Evolutionary conservation across 352 stramenopile genomes (phyloP), one percentile per base, ranked within the genome.

Genomic region (Phytophthora quininea): DNA sequence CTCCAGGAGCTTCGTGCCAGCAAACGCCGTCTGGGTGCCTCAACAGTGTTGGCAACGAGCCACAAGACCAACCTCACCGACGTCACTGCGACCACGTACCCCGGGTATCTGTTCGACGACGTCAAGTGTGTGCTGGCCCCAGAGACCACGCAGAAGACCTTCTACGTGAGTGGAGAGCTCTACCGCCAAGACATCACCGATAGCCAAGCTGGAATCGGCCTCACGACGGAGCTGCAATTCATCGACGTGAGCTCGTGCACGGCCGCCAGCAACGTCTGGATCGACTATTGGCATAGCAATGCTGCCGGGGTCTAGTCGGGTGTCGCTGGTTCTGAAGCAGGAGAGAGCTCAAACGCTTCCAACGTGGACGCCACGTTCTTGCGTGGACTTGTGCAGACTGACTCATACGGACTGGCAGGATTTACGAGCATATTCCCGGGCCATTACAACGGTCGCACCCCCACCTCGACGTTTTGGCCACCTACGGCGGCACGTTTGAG

Each of bases 191-290:
- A 54, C 24, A 55, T 67, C 30, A 40, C 32, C 27, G 48, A 65
- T 3, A 35, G 15, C 15, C 14, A 65, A 32, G 15, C 14, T 33
- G 58, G 58, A 29, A 33, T 61, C n/a, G 14, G 29, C 30, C 59
- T 67, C 6, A 60, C 50, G n/a, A 51, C 51, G 51, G 59, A 59
- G 31, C 52, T 67, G 31, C 50, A 67, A 51, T 53, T 67, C 43
- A 60, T 67, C 38, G 51, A 67, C 31, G 51, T 67, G 31, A 61
- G 58, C 30, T 61, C 59, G 30, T 67, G 59, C 42, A 51, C 50
- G 9, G 38, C 59, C 24, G 51, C 61, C 3, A 15, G 27, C 51
- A 40, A 59, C 43, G 42, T 67, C 5, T 67, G 55, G 51, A 49
- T 55, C 32, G 57, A 64, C 35, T 64, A 50, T 19, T 64, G 57